Evolutionary conservation across 2,329 filamentous ascomycete species (phyloP), one percentile per base, ranked within the genome.

Genomic region (Cladosporium sp.): DNA sequence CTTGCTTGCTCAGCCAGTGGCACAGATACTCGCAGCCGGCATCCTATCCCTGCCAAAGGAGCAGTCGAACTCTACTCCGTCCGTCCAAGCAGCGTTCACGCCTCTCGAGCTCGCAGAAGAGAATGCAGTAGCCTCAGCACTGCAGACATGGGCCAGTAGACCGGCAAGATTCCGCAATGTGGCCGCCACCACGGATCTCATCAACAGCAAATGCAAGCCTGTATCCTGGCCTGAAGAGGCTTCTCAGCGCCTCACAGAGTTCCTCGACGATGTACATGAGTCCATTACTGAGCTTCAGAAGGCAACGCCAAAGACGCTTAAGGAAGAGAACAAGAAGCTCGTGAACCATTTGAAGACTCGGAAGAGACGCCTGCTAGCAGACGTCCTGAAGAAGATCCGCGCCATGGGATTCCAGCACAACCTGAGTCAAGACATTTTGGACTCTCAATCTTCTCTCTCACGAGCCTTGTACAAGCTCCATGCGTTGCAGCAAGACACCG

Each of bases 361-460:
- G 62, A 98, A 98, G 72, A 83, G 89, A 41, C 91, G 90, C 61
- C 79, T 97, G 11, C 93, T 95, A 62, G 87, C 89, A 1, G 92
- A 97, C 61, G 91, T 87, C 0, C 74, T 98, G 58, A 91, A 88
- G 63, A 82, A 84, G 18, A 74, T 96, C 28, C 83, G 89, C 34
- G 81, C 85, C 53, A 97, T 98, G 92, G 93, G 93, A 3, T 81
- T 98, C 61, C 86, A 85, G 61, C 83, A 85, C 49, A 96, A 95
- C 65, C 76, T 95, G 13, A 83, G 86, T 58, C 84, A 83, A 11
- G 83, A 87, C 64, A 77, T 85, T 41, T 75, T 97, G 14, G 78
- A 80, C 37, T 82, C 82, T 49, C 93, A 98, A 68, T 41, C 43
- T 18, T 42, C 50, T 11, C 44, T 53, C 4, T 46, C 50, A 16